Evolutionary conservation across 2,329 filamentous ascomycete species (phyloP).

Genomic region (Pseudogymnoascus sp.): DNA sequence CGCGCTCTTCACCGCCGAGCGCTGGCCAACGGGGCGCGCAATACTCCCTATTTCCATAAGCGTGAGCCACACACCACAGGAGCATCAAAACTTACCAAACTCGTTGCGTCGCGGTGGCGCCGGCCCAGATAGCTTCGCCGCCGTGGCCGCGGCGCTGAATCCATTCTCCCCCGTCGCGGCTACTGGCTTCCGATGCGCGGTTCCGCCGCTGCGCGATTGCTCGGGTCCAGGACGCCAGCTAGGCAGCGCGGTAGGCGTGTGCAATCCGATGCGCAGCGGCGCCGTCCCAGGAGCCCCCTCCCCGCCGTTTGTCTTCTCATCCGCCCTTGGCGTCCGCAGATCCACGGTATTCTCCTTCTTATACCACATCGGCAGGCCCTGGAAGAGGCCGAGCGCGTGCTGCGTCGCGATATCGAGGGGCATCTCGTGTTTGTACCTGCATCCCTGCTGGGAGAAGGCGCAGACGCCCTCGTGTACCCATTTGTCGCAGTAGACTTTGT

Average conservation of each 20-base stretch:
- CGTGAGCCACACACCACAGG: background rate
- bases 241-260: background rate
- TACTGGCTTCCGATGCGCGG: background rate
- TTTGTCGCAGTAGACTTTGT: slow-evolving; percentile 76
- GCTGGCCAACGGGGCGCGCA: background rate
- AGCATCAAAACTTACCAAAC: background rate
- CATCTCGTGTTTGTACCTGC: slow-evolving; percentile 88
- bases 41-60: background rate
- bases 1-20: background rate
- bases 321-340: background rate
- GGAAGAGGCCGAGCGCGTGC: slow-evolving; percentile 60
- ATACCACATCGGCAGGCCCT: slow-evolving; percentile 54
- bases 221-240: background rate
- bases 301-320: background rate
- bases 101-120: background rate
- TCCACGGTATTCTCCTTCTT: slow-evolving; percentile 38
- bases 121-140: background rate
- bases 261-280: background rate
- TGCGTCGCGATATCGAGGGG: slow-evolving; percentile 60
- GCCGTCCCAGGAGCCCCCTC: background rate
- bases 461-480: slow-evolving; percentile 85
- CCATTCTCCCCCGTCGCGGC: background rate
- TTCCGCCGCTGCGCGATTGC: background rate
- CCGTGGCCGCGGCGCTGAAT: background rate
- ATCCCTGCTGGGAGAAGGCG: slow-evolving; percentile 77